phyloP scores from a whole-genome alignment of 352 stramenopile species.

The Phytophthora colocasiae region DNA sequence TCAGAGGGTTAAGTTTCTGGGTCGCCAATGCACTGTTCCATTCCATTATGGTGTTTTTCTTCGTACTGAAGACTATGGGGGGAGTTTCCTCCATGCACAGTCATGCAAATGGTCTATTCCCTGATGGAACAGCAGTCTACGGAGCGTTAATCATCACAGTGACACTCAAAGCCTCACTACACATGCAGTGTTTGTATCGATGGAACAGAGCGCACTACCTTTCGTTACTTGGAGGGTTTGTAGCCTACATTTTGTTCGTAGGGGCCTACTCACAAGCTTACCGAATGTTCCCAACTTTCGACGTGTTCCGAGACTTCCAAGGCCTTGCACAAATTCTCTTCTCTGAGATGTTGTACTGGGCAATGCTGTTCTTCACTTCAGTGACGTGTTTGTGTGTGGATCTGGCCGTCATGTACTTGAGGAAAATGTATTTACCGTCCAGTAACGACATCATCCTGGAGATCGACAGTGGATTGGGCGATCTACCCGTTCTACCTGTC shows the following conservation, averaged over 20 bases:
- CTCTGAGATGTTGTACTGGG: constrained; percentile 61
- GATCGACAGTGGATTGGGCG: constrained; percentile 76
- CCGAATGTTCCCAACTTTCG: constrained; percentile 62
- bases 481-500: constrained; percentile 29
- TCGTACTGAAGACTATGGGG: constrained; percentile 53
- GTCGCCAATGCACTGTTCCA: constrained; percentile 79
- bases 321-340: constrained; percentile 72
- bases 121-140: constrained; percentile 81
- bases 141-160: constrained; percentile 80
- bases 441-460: constrained; percentile 88
- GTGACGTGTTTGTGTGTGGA: constrained; percentile 71
- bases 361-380: constrained; percentile 67
- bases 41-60: constrained; percentile 77
- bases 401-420: constrained; percentile 75
- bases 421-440: constrained; percentile 85
- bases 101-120: constrained; percentile 71
- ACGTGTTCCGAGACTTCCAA: constrained; percentile 82
- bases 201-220: constrained; percentile 83
- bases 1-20: constrained; percentile 67
- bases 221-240: constrained; percentile 69
- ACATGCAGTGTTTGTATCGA: constrained; percentile 79
- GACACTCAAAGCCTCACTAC: constrained; percentile 71
- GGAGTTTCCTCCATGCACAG: constrained; percentile 50
- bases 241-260: constrained; percentile 78
- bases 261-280: constrained; percentile 71